Evolutionary conservation across 441 rosid species (phyloP), one percentile per base, ranked within the genome.

Genomic region (Flueggea neowawraea): DNA sequence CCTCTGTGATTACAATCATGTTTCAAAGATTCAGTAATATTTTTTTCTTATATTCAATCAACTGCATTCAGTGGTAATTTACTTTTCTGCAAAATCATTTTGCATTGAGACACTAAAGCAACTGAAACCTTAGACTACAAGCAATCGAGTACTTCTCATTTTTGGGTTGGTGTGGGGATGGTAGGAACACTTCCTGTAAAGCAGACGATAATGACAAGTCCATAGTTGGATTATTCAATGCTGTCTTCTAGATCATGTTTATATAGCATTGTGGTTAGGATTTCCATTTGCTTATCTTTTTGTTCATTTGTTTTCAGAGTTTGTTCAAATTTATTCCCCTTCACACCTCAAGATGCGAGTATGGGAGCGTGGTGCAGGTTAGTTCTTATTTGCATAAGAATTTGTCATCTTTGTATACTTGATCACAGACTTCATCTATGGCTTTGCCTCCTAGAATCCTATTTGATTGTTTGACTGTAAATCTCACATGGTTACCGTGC

Each of bases 311-410:
- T 16, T 55, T 68, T 79, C 91, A 91, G 99, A 91, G 66, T 95
- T 91, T 75, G 99, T 90, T 64, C 88, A 92, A 81, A 86, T 95
- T 57, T 56, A 77, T 41, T 88, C 96, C 43, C 82, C 70, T 68
- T 81, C 91, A 41, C 98, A 84, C 72, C 83, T 91, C 67, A 95
- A 88, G 82, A 90, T 95, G 97, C 91, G 87, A 33, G 98, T 91
- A 22, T 91, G 99, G 99, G 99, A 91, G 80, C 98, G 96, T 12
- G 98, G 99, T 52, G 97, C 97, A 71, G 97, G 97, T 90, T 64
- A 71, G 78, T 75, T 57, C 9, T 60, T 66, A 16, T 53, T 14
- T 4, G 50, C 50, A 47, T 57, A 51, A 13, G 14, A 6, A n/a
- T 48, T 11, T 32, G 10, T 52, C n/a, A 44, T 36, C 41, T 36